A percentile compares a stretch with the other conserved stretches of the same genome.
phyloP scores from a whole-genome alignment of 768 basidiomycete genomes.

The Agaricus sinodeliciosus region DNA sequence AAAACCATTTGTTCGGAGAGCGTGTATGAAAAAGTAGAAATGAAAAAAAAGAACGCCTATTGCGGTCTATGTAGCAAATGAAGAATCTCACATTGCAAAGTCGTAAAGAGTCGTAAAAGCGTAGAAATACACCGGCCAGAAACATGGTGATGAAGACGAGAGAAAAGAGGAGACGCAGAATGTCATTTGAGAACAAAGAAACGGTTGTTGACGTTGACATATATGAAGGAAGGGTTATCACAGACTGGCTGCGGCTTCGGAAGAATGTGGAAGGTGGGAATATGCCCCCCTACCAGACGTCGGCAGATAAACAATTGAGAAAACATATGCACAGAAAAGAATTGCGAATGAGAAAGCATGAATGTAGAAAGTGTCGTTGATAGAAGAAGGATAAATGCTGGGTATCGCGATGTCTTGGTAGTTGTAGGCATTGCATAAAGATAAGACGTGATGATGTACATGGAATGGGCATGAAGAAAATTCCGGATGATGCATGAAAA shows the following conservation, averaged over 20 bases:
- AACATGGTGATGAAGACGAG: background rate
- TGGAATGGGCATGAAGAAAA: background rate
- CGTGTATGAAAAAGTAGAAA: background rate
- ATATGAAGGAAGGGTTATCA: no score
- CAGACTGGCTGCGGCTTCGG: no score
- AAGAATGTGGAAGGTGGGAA: background rate
- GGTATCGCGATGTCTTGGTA: conserved; percentile 11
- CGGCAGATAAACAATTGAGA: background rate
- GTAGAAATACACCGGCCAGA: conserved; percentile 1
- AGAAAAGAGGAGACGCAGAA: background rate
- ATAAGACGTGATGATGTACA: conserved; percentile 8
- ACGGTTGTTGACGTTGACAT: no score
- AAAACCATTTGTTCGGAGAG: background rate
- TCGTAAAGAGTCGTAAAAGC: background rate
- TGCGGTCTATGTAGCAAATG: background rate
- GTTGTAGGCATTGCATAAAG: conserved; percentile 9
- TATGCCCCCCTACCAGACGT: conserved; percentile 6
- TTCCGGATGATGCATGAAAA: conserved; percentile 4
- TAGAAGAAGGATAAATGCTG: background rate
- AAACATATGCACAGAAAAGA: conserved; percentile 8
- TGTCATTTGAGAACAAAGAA: no score
- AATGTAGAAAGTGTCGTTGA: background rate
- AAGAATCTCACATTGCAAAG: background rate
- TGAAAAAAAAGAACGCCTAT: background rate
- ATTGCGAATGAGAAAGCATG: conserved; percentile 6